Evolutionary conservation across 2,329 filamentous ascomycete species (phyloP), one percentile per base, ranked within the genome.

Genomic region (Paecilomyces niveus): DNA sequence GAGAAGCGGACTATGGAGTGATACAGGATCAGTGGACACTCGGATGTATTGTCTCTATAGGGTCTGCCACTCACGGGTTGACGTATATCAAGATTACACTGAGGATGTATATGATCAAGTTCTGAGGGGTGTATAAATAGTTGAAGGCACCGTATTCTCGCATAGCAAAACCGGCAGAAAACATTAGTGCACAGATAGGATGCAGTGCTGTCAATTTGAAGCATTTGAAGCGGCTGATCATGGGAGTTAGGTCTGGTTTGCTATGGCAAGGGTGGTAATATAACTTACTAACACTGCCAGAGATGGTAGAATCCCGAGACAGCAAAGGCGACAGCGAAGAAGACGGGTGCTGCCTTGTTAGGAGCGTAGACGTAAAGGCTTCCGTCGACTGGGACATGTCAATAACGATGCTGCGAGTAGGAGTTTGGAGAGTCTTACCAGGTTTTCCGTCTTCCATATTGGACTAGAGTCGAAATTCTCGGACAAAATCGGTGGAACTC

Each of bases 251-350:
- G 15, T 54, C 9, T 4, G 45, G 11, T 5, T n/a, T 35, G 39
- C 61, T 59, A 50, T 56, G 53, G 1, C 56, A 62, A 33, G 7
- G 24, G n/a, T 7, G 13, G 8, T 15, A 39, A 24, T 54, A 49
- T 6, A n/a, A 75, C 80, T 72, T 68, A 86, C 84, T 76, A 72
- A 64, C 79, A 83, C 66, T 85, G 83, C 70, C 78, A 85, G n/a
- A 76, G 67, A 64, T 85, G 83, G 2, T 74, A 62, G 33, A 22
- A 31, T 1, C 72, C 74, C 2, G 75, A 78, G 10, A 72, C 57
- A 21, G 69, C 58, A 59, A 78, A 78, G 9, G 77, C 66, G 8
- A 75, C 64, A 2, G 72, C 72, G 63, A 78, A 78, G 9, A 69
- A 70, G 50, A 76, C 74, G 2, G 76, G 70, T 6, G 72, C 71